These are phyloP conservation scores for Arctium minus DNA, from an alignment of 129 eudicot species.

Conservation along the genomic window DNA sequence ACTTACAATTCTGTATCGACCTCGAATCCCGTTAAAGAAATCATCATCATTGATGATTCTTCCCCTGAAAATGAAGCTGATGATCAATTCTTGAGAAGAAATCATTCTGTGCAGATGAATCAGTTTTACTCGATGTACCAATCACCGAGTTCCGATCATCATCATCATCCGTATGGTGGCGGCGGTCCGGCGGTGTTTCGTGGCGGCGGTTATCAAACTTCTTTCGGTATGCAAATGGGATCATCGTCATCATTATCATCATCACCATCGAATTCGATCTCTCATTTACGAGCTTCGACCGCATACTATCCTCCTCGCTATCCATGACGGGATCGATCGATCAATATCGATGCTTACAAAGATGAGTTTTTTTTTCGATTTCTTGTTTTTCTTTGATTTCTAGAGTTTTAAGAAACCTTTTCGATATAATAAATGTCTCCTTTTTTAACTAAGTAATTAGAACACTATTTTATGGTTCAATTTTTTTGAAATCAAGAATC, in stretches of 20 bases:
- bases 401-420: constrained; percentile 33
- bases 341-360: not conserved
- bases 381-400: constrained; percentile 10
- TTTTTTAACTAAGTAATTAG: not conserved
- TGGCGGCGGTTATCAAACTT: constrained; percentile 29
- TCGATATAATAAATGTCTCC: constrained; percentile 28
- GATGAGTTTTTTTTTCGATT: constrained; percentile 32
- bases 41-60: constrained; percentile 43
- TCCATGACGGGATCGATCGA: constrained; percentile 6
- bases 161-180: not conserved
- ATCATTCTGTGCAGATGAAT: constrained; percentile 22
- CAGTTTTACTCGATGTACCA: constrained; percentile 26
- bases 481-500: constrained; percentile 16
- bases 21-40: constrained; percentile 33
- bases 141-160: not conserved
- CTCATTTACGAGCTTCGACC: constrained; percentile 33
- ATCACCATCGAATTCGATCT: constrained; percentile 27
- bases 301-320: constrained; percentile 40
- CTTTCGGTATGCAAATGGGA: constrained; percentile 32
- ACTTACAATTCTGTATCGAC: constrained; percentile 7
- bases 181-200: constrained; percentile 27
- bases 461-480: constrained; percentile 27
- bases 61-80: constrained; percentile 26
- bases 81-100: constrained; percentile 13
- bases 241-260: constrained; percentile 14